phyloP scores from a whole-genome alignment of 768 basidiomycete species.

The Polyporus arcularius region DNA sequence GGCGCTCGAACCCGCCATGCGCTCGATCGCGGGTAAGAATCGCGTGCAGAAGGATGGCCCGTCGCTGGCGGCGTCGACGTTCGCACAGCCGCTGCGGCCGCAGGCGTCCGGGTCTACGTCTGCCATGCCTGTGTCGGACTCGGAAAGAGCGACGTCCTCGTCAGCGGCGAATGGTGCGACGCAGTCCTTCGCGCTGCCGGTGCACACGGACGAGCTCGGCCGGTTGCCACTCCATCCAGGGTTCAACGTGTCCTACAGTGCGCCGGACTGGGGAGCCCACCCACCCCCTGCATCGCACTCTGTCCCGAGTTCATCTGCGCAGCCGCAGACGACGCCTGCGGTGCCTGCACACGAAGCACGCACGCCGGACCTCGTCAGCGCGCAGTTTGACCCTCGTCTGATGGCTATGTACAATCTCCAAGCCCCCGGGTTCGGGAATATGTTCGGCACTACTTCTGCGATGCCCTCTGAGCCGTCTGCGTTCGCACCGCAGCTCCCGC shows the following conservation, averaged over 20 bases:
- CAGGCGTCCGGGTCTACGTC: slow-evolving; percentile 7
- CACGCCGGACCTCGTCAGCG: neutral
- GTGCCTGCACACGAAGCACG: neutral
- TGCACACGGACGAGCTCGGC: slow-evolving; percentile 60
- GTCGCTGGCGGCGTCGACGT: slow-evolving; percentile 10
- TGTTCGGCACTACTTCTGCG: slow-evolving; percentile 20
- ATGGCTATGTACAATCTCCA: slow-evolving; percentile 26
- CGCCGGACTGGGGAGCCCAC: neutral
- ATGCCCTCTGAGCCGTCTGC: neutral
- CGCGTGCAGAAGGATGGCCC: slow-evolving; percentile 30
- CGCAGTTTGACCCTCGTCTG: slow-evolving; percentile 16
- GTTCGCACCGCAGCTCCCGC: neutral
- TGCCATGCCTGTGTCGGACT: neutral
- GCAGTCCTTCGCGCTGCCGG: slow-evolving; percentile 44
- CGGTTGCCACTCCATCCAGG: slow-evolving; percentile 47
- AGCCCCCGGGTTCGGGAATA: slow-evolving; percentile 25
- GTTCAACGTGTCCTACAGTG: slow-evolving; percentile 3
- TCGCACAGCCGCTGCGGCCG: slow-evolving; percentile 9
- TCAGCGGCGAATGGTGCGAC: slow-evolving; percentile 7
- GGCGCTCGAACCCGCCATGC: slow-evolving; percentile 1
- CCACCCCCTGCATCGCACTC: neutral
- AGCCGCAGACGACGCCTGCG: neutral
- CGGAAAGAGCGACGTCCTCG: neutral
- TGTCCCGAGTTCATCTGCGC: neutral
- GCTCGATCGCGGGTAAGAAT: slow-evolving; percentile 36